Conservation (phyloP, 2,329 filamentous ascomycete species). For the Scolecobasidium constrictum region DNA sequence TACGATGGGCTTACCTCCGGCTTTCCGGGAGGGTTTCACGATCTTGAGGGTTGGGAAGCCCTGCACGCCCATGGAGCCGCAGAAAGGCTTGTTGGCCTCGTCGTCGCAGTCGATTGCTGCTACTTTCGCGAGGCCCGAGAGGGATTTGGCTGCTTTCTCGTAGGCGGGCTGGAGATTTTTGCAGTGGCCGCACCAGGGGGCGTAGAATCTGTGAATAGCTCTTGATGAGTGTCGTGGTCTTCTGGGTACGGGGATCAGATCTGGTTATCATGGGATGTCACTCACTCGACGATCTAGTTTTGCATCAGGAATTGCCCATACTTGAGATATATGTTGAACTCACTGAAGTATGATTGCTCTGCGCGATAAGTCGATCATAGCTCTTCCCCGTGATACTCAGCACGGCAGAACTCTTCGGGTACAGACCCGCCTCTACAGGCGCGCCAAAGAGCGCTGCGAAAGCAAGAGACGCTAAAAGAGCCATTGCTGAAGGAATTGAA, state of each 20-base stretch:
- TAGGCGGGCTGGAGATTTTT: constrained; percentile 91
- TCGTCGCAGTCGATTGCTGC: constrained; percentile 94
- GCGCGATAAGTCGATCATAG: constrained; percentile 72
- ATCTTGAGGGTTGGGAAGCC: constrained; percentile 97
- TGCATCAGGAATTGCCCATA: too few species aligned
- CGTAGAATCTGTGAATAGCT: constrained; percentile 71
- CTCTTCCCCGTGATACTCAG: constrained; percentile 68
- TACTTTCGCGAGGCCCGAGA: constrained; percentile 88
- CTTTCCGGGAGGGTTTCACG: constrained; percentile 72
- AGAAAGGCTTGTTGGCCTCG: constrained; percentile 81
- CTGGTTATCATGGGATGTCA: neutral
- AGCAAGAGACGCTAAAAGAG: constrained; percentile 1
- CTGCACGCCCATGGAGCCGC: constrained; percentile 73
- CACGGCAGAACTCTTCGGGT: constrained; percentile 78
- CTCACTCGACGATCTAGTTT: constrained; percentile 32
- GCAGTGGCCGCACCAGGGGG: constrained; percentile 96
- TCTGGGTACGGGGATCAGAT: constrained; percentile 1
- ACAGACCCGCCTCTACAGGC: constrained; percentile 58
- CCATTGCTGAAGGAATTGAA: constrained; percentile 5
- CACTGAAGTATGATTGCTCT: constrained; percentile 88
- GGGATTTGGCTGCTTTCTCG: constrained; percentile 82
- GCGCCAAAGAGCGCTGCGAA: constrained; percentile 49
- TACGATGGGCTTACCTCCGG: constrained; percentile 59
- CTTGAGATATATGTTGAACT: too few species aligned
- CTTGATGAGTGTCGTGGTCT: constrained; percentile 31